These are phyloP conservation scores for Tricholoma matsutake DNA, from an alignment of 768 basidiomycete genomes.

Conservation along the genomic window DNA sequence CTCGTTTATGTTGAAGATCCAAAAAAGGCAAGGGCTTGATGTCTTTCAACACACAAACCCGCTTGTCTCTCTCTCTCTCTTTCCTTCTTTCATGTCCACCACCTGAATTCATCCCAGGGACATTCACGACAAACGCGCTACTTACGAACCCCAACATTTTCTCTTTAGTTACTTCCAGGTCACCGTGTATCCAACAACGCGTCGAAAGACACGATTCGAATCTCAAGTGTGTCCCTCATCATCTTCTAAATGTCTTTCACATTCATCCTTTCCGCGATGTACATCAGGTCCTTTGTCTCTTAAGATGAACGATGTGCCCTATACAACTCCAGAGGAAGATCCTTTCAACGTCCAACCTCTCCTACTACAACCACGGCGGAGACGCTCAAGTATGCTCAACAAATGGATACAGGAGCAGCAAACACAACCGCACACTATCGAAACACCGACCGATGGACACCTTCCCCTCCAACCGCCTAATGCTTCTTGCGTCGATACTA, in stretches of 20 bases:
- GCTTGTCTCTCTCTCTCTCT: conserved; percentile 13
- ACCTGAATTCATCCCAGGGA: conserved; percentile 11
- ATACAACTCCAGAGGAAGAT: conserved; percentile 51
- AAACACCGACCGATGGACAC: conserved; percentile 10
- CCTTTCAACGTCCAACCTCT: conserved; percentile 43
- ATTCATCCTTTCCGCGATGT: background rate
- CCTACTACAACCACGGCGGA: conserved; percentile 31
- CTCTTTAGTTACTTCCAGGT: conserved; percentile 3
- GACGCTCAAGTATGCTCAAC: conserved; percentile 50
- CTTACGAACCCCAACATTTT: conserved; percentile 6
- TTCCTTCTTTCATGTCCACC: conserved; percentile 15
- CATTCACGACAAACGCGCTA: conserved; percentile 2
- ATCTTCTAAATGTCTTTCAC: background rate
- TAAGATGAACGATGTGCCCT: conserved; percentile 39
- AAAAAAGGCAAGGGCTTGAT: conserved; percentile 26
- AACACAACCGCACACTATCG: conserved; percentile 12
- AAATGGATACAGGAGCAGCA: conserved; percentile 56
- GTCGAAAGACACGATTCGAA: background rate
- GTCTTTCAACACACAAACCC: conserved; percentile 27
- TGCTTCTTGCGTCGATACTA: conserved; percentile 43
- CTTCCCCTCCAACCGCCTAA: conserved; percentile 23
- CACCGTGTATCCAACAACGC: conserved; percentile 1
- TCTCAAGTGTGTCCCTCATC: background rate
- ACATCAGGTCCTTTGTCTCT: background rate
- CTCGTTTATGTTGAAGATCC: conserved; percentile 34